A percentile compares a stretch with the other conserved stretches of the same genome.
These are phyloP conservation scores for Paragyromitra xinjiangensis DNA, from an alignment of 495 filamentous ascomycete genomes.

Conservation along the genomic window DNA sequence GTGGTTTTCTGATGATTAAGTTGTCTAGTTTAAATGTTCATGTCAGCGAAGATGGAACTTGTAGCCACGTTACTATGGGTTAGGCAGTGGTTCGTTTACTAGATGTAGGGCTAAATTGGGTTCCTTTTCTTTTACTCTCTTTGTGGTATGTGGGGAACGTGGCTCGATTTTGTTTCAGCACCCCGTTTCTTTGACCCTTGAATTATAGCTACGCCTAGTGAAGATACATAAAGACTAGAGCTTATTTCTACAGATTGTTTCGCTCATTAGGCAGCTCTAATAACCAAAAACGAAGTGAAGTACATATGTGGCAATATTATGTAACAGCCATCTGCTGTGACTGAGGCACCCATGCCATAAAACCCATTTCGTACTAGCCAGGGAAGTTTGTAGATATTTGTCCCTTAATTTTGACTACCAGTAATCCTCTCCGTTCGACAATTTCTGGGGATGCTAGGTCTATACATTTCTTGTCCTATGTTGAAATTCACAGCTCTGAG, in stretches of 20 bases:
- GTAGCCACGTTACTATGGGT: slow-evolving; percentile 47
- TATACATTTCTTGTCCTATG: too few relatives aligned
- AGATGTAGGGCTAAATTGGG: not conserved
- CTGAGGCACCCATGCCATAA: too few relatives aligned
- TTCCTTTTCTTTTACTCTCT: not conserved
- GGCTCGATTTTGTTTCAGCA: not conserved
- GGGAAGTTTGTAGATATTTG: too few relatives aligned
- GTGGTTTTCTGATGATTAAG: not conserved
- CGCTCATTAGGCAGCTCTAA: not conserved
- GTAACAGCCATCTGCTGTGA: too few relatives aligned
- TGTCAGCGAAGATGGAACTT: slow-evolving; percentile 46
- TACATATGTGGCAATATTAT: too few relatives aligned
- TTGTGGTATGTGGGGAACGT: not conserved
- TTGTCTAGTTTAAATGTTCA: slow-evolving; percentile 51
- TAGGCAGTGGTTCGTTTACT: slow-evolving; percentile 7
- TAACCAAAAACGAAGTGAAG: too few relatives aligned
- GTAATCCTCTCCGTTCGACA: too few relatives aligned
- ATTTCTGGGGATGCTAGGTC: too few relatives aligned
- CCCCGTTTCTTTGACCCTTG: not conserved
- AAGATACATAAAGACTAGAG: not conserved
- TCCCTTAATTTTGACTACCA: too few relatives aligned
- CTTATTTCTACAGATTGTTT: not conserved
- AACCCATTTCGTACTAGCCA: too few relatives aligned
- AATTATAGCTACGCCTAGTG: not conserved
- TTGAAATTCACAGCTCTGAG: too few relatives aligned